Evolutionary conservation across 192 early-diverging fungal genomes (phyloP).

Genomic region (Dissophora globulifera): DNA sequence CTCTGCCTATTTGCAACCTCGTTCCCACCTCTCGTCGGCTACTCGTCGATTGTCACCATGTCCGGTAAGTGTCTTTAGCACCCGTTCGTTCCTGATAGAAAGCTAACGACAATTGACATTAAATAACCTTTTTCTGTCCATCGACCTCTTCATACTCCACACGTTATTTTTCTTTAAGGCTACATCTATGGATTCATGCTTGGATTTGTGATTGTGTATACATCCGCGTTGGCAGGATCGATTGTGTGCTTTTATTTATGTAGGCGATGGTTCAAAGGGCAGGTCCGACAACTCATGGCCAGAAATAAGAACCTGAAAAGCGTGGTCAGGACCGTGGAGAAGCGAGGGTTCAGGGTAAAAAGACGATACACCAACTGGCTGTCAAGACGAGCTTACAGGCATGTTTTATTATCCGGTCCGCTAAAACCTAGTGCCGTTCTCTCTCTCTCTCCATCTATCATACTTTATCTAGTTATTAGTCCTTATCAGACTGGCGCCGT

Average conservation of each 20-base stretch:
- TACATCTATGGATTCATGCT: slow-evolving; percentile 71
- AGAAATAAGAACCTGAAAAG: slow-evolving; percentile 61
- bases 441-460: neutral
- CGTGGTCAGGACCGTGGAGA: slow-evolving; percentile 67
- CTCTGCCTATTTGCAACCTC: slow-evolving; percentile 66
- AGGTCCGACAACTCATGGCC: slow-evolving; percentile 54
- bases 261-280: slow-evolving; percentile 57
- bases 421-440: neutral
- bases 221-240: slow-evolving; percentile 64
- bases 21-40: slow-evolving; percentile 78
- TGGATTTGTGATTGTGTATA: slow-evolving; percentile 69
- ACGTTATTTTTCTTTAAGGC: slow-evolving; percentile 30
- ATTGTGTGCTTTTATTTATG: slow-evolving; percentile 65
- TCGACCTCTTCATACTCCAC: too few relatives aligned
- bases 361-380: too few relatives aligned
- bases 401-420: too few relatives aligned
- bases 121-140: neutral
- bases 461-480: slow-evolving; percentile 70
- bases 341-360: slow-evolving; percentile 71
- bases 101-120: neutral
- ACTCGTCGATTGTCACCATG: slow-evolving; percentile 70
- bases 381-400: too few relatives aligned
- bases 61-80: slow-evolving; percentile 40
- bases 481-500: slow-evolving; percentile 76
- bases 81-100: neutral